phyloP scores from a whole-genome alignment of 208 protist genomes.

The Leishmania gerbilli region DNA sequence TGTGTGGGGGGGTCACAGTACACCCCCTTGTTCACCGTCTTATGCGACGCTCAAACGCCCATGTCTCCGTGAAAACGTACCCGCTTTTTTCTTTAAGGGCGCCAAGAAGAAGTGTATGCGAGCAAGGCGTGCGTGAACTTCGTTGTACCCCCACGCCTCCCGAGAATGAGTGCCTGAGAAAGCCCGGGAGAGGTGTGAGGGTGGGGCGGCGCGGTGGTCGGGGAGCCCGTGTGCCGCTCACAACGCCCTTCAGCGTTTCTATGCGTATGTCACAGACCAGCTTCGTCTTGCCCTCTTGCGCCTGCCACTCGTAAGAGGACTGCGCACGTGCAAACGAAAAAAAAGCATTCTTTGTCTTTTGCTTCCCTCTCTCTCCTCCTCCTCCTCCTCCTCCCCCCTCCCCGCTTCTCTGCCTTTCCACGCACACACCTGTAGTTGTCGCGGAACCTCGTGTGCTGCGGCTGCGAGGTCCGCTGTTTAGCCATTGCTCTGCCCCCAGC shows the following conservation, averaged over 20 bases:
- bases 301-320: neutral
- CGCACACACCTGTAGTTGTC: neutral
- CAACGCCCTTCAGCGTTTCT: neutral
- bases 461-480: neutral
- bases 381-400: too few relatives aligned
- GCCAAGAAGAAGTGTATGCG: neutral
- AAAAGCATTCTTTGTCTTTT: neutral
- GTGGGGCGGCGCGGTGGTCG: neutral
- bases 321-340: neutral
- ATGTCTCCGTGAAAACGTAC: neutral
- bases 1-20: too few relatives aligned
- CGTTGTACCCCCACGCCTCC: neutral
- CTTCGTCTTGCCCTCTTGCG: neutral
- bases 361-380: neutral
- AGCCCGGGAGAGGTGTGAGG: neutral
- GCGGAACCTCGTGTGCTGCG: neutral
- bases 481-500: neutral
- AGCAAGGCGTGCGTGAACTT: neutral
- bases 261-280: neutral
- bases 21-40: neutral
- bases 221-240: neutral
- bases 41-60: neutral
- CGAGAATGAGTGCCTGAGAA: neutral
- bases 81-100: neutral
- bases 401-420: neutral